A percentile compares a stretch with the other conserved stretches of the same genome.
These are phyloP conservation scores for Eucalyptus caleyi DNA, from an alignment of 345 rosid species.

Conservation along the genomic window DNA sequence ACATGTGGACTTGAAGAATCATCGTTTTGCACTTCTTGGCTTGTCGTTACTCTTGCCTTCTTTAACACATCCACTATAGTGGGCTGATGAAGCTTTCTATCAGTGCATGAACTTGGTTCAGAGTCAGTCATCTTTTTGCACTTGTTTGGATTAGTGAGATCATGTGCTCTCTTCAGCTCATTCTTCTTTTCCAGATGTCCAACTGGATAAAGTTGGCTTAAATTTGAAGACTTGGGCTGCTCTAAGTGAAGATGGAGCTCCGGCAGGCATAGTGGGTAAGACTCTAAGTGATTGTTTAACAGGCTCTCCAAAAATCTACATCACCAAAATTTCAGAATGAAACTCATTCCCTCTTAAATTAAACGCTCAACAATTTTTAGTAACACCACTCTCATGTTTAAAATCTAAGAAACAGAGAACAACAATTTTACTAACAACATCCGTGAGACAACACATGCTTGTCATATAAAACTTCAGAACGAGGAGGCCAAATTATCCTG, in stretches of 20 bases:
- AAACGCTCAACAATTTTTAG: not conserved
- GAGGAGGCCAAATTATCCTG: not conserved
- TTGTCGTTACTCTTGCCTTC: constrained; percentile 30
- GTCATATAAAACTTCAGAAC: not conserved
- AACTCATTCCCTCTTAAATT: not conserved
- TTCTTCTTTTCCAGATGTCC: constrained; percentile 19
- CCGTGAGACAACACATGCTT: not conserved
- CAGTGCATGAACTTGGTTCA: constrained; percentile 14
- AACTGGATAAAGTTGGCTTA: constrained; percentile 13
- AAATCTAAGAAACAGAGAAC: not conserved
- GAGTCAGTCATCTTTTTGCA: constrained; percentile 17
- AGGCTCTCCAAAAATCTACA: constrained; percentile 74
- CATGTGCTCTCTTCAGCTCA: constrained; percentile 22
- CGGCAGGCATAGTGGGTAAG: constrained; percentile 51
- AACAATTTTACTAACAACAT: not conserved
- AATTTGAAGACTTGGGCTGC: constrained; percentile 20
- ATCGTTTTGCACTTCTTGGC: constrained; percentile 40
- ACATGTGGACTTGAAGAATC: constrained; percentile 12
- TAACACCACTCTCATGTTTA: not conserved
- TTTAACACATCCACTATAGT: constrained; percentile 43
- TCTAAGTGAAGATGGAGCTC: constrained; percentile 42
- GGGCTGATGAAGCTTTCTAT: constrained; percentile 43
- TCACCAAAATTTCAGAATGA: not conserved
- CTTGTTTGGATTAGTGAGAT: constrained; percentile 13
- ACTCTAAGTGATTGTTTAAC: constrained; percentile 37